phyloP scores from a whole-genome alignment of 2,329 filamentous ascomycete species.

The Talaromyces albobiverticillius region DNA sequence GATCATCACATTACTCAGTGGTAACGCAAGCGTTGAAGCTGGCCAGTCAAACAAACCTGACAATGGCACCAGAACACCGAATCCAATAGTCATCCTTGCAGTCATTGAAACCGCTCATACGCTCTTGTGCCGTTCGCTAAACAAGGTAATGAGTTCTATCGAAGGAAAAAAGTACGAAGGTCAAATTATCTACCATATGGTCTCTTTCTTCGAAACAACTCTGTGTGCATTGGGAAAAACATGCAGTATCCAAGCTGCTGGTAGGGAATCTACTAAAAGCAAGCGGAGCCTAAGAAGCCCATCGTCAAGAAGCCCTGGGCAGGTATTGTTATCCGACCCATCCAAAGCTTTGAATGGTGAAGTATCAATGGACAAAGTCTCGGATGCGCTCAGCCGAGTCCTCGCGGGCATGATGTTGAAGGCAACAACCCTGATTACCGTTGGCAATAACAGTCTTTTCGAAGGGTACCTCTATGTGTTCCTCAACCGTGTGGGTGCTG shows the following conservation, averaged over 20 bases:
- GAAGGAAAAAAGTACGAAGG: slow-evolving; percentile 17
- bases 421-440: slow-evolving; percentile 23
- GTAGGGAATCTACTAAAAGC: neutral
- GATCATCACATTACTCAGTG: slow-evolving; percentile 20
- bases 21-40: neutral
- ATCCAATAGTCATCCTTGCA: slow-evolving; percentile 17
- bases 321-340: neutral
- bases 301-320: neutral
- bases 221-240: slow-evolving; percentile 25
- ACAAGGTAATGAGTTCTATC: slow-evolving; percentile 22
- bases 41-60: neutral
- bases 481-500: slow-evolving; percentile 37
- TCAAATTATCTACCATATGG: slow-evolving; percentile 32
- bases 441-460: slow-evolving; percentile 31
- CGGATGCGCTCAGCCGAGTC: slow-evolving; percentile 23
- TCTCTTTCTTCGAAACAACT: slow-evolving; percentile 30
- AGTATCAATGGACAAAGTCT: slow-evolving; percentile 17
- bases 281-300: slow-evolving; percentile 7
- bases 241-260: slow-evolving; percentile 21
- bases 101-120: slow-evolving; percentile 25
- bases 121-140: slow-evolving; percentile 26
- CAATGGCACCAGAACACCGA: neutral
- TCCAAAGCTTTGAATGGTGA: neutral
- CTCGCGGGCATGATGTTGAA: slow-evolving; percentile 30
- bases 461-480: slow-evolving; percentile 42